Base-by-base conservation (phyloP, 306 rosid genomes). In the Vigna reflexopilosa region DNA sequence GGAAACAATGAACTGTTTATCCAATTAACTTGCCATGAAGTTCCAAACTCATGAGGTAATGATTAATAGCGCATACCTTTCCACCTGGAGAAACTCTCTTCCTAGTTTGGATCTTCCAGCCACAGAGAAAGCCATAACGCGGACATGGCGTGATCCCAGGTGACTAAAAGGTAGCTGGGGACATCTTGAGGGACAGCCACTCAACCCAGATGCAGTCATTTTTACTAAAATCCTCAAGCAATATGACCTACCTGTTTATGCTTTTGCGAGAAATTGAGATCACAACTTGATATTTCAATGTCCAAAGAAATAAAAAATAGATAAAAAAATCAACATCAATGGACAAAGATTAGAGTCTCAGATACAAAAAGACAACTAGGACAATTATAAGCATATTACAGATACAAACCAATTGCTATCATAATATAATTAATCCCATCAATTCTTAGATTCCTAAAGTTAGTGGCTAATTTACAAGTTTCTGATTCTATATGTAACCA, bases 131-230 rank as follows among this genome's bases (percentile, higher is more conserved):
- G 80, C 57, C 13, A 73, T 45, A 74, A 67, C 80, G 63, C 13
- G 88, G 32, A 70, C 40, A 48, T 32, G 6, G 17, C 10, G 87
- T 8, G 77, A 83, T 61, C 84, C 74, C 5, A 77, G 26, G 32
- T 57, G 74, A 75, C 71, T 64, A 44, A 75, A 51, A 34, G 97
- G 89, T 49, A 82, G 79, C 51, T 63, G 86, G 73, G 84, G 73
- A 81, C 89, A 88, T 83, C 87, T 89, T 72, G 91, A 86, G 38
- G 96, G 87, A 54, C 82, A 75, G 32, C 84, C 87, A 58, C 87
- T 83, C 82, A 93, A 73, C 61, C 98, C 96, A 57, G 88, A 85
- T 15, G 83, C 69, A 67, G 83, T 58, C 98, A 92, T 95, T 72
- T 28, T 79, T 64, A 54, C 49, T 22, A 54, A 79, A 68, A 67